phyloP scores from a whole-genome alignment of 129 eudicot species.

The Flaveria ramosissima region DNA sequence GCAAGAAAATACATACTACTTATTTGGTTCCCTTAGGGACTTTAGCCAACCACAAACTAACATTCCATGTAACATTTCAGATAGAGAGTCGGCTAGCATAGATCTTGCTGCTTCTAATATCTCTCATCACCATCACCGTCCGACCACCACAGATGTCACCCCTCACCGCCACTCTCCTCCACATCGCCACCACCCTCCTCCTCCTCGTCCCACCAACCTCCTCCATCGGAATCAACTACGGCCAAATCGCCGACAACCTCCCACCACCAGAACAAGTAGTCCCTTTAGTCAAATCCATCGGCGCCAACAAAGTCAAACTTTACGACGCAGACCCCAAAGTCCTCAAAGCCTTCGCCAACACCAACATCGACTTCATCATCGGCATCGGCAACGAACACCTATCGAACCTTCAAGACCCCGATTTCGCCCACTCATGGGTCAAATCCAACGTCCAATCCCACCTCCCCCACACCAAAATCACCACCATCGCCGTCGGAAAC shows the following conservation, averaged over 20 bases:
- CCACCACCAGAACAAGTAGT: slow-evolving; percentile 70
- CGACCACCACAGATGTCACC: slow-evolving; percentile 1
- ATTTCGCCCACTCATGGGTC: slow-evolving; percentile 65
- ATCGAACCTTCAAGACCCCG: slow-evolving; percentile 59
- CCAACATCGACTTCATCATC: slow-evolving; percentile 64
- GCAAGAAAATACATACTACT: background rate
- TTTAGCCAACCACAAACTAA: background rate
- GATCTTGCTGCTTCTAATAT: too few species aligned
- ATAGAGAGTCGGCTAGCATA: background rate
- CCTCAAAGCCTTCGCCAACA: slow-evolving; percentile 79
- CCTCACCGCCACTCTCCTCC: slow-evolving; percentile 28
- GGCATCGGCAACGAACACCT: slow-evolving; percentile 68
- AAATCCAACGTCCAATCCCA: slow-evolving; percentile 60
- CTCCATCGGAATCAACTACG: slow-evolving; percentile 85
- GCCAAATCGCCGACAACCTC: slow-evolving; percentile 82
- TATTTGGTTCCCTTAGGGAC: background rate
- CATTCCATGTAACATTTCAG: background rate
- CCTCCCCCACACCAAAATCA: slow-evolving; percentile 73
- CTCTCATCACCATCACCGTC: background rate
- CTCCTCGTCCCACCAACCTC: slow-evolving; percentile 22
- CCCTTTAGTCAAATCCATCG: slow-evolving; percentile 65
- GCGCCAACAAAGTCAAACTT: slow-evolving; percentile 73
- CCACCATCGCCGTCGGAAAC: slow-evolving; percentile 80
- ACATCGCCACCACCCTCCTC: slow-evolving; percentile 21
- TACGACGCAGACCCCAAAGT: slow-evolving; percentile 83